Percentiles rank a stretch among this genome's conserved stretches.
Evolutionary conservation across 345 rosid genomes (phyloP).

Genomic region (Zanthoxylum bungeanum): DNA sequence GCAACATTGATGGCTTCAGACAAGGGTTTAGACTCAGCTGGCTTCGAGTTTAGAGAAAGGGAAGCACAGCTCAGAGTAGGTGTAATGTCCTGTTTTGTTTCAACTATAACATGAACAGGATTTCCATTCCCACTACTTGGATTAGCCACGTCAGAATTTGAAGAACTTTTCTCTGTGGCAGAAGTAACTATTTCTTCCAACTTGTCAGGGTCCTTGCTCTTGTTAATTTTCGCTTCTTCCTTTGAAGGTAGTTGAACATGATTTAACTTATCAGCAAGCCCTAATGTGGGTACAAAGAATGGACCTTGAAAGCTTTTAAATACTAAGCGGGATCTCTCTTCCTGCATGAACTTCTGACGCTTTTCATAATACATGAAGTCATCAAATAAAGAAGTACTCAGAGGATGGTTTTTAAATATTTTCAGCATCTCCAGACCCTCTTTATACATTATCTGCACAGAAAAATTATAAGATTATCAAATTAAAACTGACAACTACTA

Average conservation of each 20-base stretch:
- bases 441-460: conserved; percentile 60
- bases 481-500: neutral
- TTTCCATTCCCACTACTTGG: conserved; percentile 10
- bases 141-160: conserved; percentile 16
- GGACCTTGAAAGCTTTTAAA: conserved; percentile 46
- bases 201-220: conserved; percentile 13
- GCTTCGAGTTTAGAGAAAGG: conserved; percentile 33
- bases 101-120: conserved; percentile 12
- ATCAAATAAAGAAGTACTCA: conserved; percentile 71
- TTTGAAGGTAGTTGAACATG: conserved; percentile 15
- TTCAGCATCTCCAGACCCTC: conserved; percentile 85
- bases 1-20: conserved; percentile 9
- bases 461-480: neutral
- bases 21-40: conserved; percentile 15
- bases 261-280: conserved; percentile 34
- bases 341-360: conserved; percentile 77
- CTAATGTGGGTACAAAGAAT: conserved; percentile 36
- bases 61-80: conserved; percentile 33
- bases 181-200: conserved; percentile 19
- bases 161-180: conserved; percentile 13
- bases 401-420: conserved; percentile 54
- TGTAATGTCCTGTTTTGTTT: conserved; percentile 16
- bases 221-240: conserved; percentile 22
- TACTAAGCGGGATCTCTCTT: conserved; percentile 57
- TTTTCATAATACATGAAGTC: conserved; percentile 82